Percentiles rank a stretch among this genome's conserved stretches.
Conservation (phyloP, 202 grass and related monocot species). For the Setaria italica region DNA sequence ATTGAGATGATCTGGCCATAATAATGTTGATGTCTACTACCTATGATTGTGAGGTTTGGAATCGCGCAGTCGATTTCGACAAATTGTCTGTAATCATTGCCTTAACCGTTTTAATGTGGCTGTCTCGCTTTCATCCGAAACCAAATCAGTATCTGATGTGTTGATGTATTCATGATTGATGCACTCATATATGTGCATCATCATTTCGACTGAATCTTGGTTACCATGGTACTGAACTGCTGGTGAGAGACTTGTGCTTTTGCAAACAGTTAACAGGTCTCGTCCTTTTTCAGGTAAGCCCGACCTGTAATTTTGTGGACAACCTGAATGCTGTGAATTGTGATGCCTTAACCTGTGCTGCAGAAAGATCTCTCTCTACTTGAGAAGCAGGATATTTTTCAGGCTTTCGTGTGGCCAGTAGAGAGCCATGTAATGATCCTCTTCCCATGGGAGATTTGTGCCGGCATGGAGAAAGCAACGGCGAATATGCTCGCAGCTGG, state of each 20-base stretch:
- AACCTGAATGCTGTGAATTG: slow-evolving; percentile 6
- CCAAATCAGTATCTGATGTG: neutral
- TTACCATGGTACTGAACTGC: neutral
- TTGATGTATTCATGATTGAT: slow-evolving; percentile 26
- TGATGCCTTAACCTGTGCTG: neutral
- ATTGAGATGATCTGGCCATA: slow-evolving; percentile 40
- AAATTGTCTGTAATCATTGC: slow-evolving; percentile 29
- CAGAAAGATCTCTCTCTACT: neutral
- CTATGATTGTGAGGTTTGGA: slow-evolving; percentile 30
- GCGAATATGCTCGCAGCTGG: slow-evolving; percentile 11
- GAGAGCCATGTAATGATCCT: slow-evolving; percentile 8
- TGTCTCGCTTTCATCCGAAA: slow-evolving; percentile 34
- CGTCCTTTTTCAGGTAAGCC: neutral
- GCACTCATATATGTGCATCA: neutral
- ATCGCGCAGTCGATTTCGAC: neutral
- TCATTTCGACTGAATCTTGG: neutral
- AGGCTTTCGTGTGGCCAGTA: slow-evolving; percentile 24
- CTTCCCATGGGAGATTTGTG: neutral
- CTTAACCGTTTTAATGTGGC: slow-evolving; percentile 11
- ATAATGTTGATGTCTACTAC: slow-evolving; percentile 47
- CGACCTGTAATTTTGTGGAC: neutral
- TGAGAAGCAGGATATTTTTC: slow-evolving; percentile 31
- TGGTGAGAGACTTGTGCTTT: neutral
- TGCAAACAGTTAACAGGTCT: neutral
- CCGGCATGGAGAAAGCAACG: slow-evolving; percentile 16